Evolutionary conservation across 192 early-diverging fungal species (phyloP), one percentile per base, ranked within the genome.

Genomic region (Backusella morwellensis): DNA sequence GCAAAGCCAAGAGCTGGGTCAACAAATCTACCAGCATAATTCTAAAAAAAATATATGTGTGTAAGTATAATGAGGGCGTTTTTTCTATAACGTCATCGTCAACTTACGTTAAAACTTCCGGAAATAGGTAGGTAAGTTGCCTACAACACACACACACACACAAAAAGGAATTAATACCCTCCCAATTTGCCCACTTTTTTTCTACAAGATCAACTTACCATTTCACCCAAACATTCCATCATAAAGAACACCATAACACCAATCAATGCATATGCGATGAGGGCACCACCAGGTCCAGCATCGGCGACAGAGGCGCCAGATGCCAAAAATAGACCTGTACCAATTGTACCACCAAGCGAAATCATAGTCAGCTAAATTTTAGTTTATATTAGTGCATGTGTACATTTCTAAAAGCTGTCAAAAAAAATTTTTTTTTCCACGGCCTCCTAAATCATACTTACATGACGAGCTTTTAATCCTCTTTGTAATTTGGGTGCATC

Each of bases 311-410:
- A 91, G 0, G 86, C 80, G 36, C 93, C 95, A 72, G 91, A 91
- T 34, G 94, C 93, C 72, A 96, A 84, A 80, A 96, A 96, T 17
- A 96, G 83, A 41, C 95, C 95, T 29, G 94, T 97, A 34, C 95
- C 88, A 40, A 89, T 87, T 2, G 88, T 87, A 21, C 95, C 95
- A 35, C 93, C 94, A 23, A 97, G 90, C 17, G 94, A 92, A 40
- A 97, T 82, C 75, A 82, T 77, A 4, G 73, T 75, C 12, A 82
- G 44, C 81, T 82, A 32, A 32, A 56, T 52, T 35, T 26, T 63
- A 56, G 8, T 26, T 32, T 15, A 36, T 38, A 23, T 63, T 32
- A 50, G 68, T 44, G 36, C 5, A 76, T 17, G 32, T 66, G 9
- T 17, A 21, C 9, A 34, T 15, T 38, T 69, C 6, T 67, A 41